phyloP scores from a whole-genome alignment of 2,329 filamentous ascomycete species.

The Exophiala phaeomuriformis region DNA sequence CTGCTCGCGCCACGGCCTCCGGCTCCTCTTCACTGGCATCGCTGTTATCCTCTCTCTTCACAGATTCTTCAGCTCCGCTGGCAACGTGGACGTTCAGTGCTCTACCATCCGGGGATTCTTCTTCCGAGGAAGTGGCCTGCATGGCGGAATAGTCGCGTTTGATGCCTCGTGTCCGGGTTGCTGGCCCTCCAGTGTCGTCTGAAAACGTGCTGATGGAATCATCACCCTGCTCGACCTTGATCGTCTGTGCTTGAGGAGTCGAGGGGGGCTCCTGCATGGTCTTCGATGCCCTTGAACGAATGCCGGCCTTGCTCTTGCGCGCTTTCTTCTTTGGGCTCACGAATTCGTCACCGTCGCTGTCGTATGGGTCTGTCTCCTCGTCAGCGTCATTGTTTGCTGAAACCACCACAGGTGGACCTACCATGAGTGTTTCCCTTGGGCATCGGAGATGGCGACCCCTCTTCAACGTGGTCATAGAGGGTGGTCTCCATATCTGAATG shows the following conservation, averaged over 20 bases:
- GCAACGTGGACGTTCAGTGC: not conserved
- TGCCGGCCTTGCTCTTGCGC: not conserved
- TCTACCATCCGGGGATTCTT: not conserved
- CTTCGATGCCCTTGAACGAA: constrained; percentile 1
- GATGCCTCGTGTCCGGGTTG: constrained; percentile 20
- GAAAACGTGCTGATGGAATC: not conserved
- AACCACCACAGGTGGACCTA: constrained; percentile 1
- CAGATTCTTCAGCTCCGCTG: not conserved
- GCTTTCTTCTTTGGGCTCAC: constrained; percentile 8
- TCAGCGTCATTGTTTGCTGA: constrained; percentile 15
- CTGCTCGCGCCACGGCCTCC: not conserved
- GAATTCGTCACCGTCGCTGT: constrained; percentile 16
- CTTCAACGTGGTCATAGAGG: constrained; percentile 6
- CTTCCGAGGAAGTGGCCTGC: constrained; percentile 1
- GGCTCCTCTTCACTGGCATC: not conserved
- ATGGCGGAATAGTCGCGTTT: constrained; percentile 16
- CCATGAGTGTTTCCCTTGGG: constrained; percentile 1
- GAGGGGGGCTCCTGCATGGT: not conserved
- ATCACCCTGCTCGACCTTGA: constrained; percentile 49
- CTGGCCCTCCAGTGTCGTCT: constrained; percentile 27
- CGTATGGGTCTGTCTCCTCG: constrained; percentile 15
- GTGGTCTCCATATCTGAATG: not conserved
- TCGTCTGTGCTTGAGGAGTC: constrained; percentile 40
- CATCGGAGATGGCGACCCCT: not conserved
- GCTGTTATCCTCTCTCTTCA: not conserved